Percentiles rank a stretch among this genome's conserved stretches.
These are phyloP conservation scores for Candida freyschussii DNA, from an alignment of 1,139 yeast species.

Conservation along the genomic window DNA sequence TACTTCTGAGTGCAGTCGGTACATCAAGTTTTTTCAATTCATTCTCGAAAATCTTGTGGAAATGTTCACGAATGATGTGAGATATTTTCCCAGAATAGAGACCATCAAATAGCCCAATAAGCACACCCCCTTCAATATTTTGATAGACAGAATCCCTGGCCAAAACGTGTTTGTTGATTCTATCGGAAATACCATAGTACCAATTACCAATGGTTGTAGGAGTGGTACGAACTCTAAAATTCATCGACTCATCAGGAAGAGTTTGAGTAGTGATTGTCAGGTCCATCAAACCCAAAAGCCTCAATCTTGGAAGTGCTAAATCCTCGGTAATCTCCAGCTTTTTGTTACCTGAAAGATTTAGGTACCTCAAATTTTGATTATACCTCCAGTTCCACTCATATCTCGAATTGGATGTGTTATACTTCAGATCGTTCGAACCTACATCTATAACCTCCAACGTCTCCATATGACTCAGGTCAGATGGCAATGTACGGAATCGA, in stretches of 20 bases:
- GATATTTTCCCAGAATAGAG: constrained; percentile 72
- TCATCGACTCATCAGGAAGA: constrained; percentile 83
- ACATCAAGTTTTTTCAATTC: constrained; percentile 54
- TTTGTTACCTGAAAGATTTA: constrained; percentile 90
- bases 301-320: constrained; percentile 66
- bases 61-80: constrained; percentile 65
- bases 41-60: constrained; percentile 57
- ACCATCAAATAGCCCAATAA: constrained; percentile 87
- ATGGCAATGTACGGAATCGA: constrained; percentile 81
- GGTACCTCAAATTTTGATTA: constrained; percentile 68
- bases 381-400: constrained; percentile 98
- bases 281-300: constrained; percentile 85
- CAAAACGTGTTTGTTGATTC: constrained; percentile 68
- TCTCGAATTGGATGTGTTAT: constrained; percentile 90
- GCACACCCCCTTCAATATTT: constrained; percentile 76
- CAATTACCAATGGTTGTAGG: constrained; percentile 77
- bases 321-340: constrained; percentile 86
- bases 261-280: constrained; percentile 77
- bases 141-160: constrained; percentile 85
- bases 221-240: constrained; percentile 85
- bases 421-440: constrained; percentile 85
- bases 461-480: constrained; percentile 71
- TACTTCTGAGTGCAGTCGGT: constrained; percentile 67
- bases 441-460: constrained; percentile 75
- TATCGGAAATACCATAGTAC: constrained; percentile 90